A percentile compares a stretch with the other conserved stretches of the same genome.
Evolutionary conservation across 768 basidiomycete genomes (phyloP).

Genomic region (Cytidiella melzeri): DNA sequence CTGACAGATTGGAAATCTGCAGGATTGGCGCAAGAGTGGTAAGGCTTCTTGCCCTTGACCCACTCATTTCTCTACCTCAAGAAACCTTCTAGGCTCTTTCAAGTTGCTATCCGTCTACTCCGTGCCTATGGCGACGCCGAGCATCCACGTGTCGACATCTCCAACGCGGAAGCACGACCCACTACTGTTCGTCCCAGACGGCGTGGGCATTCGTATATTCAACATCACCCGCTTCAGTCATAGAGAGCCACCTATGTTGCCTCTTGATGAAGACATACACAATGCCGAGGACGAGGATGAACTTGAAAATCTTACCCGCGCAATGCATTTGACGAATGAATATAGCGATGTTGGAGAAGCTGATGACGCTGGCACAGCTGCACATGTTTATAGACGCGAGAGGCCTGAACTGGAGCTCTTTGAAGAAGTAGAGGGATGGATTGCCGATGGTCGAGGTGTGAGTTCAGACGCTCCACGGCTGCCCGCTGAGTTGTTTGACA

Average conservation of each 20-base stretch:
- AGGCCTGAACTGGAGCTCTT: conserved; percentile 9
- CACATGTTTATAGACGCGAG: not conserved
- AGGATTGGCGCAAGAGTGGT: conserved; percentile 82
- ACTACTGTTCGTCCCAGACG: conserved; percentile 41
- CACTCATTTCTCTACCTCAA: not conserved
- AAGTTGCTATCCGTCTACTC: conserved; percentile 48
- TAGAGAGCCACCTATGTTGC: conserved; percentile 37
- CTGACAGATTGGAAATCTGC: not conserved
- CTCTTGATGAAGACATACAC: conserved; percentile 16
- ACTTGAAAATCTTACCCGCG: not conserved
- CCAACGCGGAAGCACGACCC: conserved; percentile 36
- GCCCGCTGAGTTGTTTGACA: conserved; percentile 1
- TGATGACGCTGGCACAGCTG: conserved; percentile 7
- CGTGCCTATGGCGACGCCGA: conserved; percentile 32
- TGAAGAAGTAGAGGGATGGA: conserved; percentile 17
- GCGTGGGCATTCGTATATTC: conserved; percentile 35
- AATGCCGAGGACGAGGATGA: conserved; percentile 15
- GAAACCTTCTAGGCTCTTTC: conserved; percentile 47
- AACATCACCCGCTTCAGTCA: conserved; percentile 43
- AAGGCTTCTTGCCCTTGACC: too few relatives aligned
- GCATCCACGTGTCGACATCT: conserved; percentile 40
- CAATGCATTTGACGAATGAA: not conserved
- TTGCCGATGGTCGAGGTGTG: conserved; percentile 11
- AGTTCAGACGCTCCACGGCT: not conserved
- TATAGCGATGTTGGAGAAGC: conserved; percentile 17